Evolutionary conservation across 2,329 filamentous ascomycete genomes (phyloP).

Genomic region (Fusarium heterosporum): DNA sequence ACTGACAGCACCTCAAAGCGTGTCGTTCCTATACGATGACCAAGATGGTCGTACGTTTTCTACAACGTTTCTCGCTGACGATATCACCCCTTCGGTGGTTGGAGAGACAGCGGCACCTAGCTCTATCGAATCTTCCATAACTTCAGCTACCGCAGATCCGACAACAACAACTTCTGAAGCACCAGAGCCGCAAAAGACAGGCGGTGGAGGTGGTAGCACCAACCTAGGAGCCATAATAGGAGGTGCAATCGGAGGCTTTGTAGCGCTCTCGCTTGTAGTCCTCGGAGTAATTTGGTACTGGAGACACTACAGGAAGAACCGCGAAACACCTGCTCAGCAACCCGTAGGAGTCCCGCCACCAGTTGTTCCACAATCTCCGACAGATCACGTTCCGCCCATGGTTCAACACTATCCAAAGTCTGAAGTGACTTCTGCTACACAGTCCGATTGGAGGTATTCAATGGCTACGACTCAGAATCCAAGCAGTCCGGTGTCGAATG

Average conservation of each 20-base stretch:
- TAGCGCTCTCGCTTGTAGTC: slow-evolving; percentile 6
- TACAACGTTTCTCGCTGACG: slow-evolving; percentile 1
- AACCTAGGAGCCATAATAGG: slow-evolving; percentile 31
- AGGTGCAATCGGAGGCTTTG: slow-evolving; percentile 23
- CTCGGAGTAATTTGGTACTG: slow-evolving; percentile 18
- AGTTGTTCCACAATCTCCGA: background rate
- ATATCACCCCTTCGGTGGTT: background rate
- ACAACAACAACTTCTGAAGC: background rate
- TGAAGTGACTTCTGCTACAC: background rate
- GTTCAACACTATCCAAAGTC: slow-evolving; percentile 14
- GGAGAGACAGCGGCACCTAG: background rate
- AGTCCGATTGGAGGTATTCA: slow-evolving; percentile 28
- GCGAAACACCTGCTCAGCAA: background rate
- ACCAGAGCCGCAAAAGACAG: background rate
- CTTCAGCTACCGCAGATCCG: background rate
- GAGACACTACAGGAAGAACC: slow-evolving; percentile 17
- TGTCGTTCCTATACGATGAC: slow-evolving; percentile 16
- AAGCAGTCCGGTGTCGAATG: slow-evolving; percentile 17
- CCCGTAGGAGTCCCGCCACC: background rate
- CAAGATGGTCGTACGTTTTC: slow-evolving; percentile 3
- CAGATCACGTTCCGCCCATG: slow-evolving; percentile 1
- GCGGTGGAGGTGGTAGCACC: background rate
- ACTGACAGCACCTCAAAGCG: slow-evolving; percentile 12
- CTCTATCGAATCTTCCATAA: background rate
- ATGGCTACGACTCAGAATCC: slow-evolving; percentile 1